phyloP scores from a whole-genome alignment of 176 grass and related monocot species.

The Cenchrus fungigraminus region DNA sequence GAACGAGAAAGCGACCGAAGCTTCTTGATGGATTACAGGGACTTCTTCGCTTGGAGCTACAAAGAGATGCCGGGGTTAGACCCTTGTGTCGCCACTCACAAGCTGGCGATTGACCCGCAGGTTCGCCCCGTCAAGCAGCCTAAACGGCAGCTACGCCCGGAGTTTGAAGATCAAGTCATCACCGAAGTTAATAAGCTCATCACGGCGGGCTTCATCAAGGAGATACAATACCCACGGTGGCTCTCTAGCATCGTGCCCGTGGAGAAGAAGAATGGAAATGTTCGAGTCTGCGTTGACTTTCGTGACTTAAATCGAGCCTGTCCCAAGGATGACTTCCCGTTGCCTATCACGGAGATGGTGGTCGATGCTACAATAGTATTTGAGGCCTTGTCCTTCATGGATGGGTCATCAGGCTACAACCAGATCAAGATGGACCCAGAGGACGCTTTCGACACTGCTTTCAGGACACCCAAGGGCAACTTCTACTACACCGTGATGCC shows the following conservation, averaged over 20 bases:
- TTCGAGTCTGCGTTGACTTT: background rate
- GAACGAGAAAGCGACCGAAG: background rate
- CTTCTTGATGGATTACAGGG: too few relatives aligned
- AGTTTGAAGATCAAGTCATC: background rate
- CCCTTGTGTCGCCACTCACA: background rate
- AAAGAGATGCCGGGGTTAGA: background rate
- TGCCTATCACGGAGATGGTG: background rate
- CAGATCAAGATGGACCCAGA: background rate
- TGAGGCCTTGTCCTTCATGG: background rate
- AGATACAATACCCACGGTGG: background rate
- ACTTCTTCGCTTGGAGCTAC: background rate
- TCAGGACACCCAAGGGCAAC: background rate
- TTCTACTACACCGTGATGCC: background rate
- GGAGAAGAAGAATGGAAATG: background rate
- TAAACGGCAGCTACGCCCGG: background rate
- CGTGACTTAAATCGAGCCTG: background rate
- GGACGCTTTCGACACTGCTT: background rate
- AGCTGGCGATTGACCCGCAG: background rate
- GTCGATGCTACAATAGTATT: background rate
- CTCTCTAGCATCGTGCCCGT: background rate
- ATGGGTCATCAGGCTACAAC: background rate
- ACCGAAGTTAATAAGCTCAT: background rate
- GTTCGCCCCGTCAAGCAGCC: background rate
- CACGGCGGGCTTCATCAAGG: background rate
- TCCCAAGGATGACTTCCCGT: too few relatives aligned